Percentiles rank a stretch among this genome's conserved stretches.
These are phyloP conservation scores for Melastoma candidum DNA, from an alignment of 441 rosid species.

Conservation along the genomic window DNA sequence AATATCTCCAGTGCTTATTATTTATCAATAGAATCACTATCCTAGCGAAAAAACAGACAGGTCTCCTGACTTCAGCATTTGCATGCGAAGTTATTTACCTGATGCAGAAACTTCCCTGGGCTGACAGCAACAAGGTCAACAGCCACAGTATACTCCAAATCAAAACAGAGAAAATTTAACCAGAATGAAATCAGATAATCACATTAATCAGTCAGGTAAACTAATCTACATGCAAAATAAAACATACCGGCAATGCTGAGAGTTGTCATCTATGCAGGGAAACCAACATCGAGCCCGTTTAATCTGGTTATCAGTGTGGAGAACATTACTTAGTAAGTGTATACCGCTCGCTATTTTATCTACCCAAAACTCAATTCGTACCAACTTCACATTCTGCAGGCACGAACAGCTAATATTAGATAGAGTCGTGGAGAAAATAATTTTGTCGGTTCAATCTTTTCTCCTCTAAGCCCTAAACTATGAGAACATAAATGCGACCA, in stretches of 20 bases:
- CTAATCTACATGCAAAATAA: background rate
- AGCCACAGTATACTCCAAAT: conserved; percentile 93
- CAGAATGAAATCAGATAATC: conserved; percentile 1
- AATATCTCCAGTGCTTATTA: too few relatives aligned
- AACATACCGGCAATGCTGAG: conserved; percentile 79
- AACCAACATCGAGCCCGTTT: conserved; percentile 98
- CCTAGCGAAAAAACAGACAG: too few relatives aligned
- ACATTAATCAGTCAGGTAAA: background rate
- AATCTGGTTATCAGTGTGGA: conserved; percentile 88
- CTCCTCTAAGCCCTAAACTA: too few relatives aligned
- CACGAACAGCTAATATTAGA: conserved; percentile 53
- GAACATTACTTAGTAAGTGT: conserved; percentile 63
- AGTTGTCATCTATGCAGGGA: conserved; percentile 78
- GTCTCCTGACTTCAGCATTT: too few relatives aligned
- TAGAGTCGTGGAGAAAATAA: conserved; percentile 12
- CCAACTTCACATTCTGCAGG: conserved; percentile 91
- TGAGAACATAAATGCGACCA: too few relatives aligned
- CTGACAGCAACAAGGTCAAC: conserved; percentile 86
- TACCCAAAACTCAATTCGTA: conserved; percentile 81
- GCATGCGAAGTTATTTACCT: conserved; percentile 38
- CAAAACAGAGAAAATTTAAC: conserved; percentile 45
- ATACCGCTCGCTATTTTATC: conserved; percentile 86
- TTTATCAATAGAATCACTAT: too few relatives aligned
- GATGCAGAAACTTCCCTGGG: conserved; percentile 71
- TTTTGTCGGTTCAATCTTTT: too few relatives aligned